Conservation (phyloP, 441 rosid genomes). For the Adansonia rubrostipa region DNA sequence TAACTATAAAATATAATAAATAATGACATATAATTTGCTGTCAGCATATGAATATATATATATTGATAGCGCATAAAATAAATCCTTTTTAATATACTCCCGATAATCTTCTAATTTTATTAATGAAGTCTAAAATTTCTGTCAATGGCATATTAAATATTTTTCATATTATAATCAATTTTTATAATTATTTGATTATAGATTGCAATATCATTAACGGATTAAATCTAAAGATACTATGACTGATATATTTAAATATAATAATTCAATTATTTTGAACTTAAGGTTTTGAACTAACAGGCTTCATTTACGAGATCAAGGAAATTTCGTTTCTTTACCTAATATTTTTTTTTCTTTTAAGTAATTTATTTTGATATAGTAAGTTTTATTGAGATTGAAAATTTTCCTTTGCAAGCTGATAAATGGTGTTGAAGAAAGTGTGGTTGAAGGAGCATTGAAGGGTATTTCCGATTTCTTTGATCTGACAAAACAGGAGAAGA, state of each 20-base stretch:
- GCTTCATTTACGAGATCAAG: not conserved
- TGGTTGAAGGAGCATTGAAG: slow-evolving; percentile 32
- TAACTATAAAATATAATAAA: too few relatives aligned
- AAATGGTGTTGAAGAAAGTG: slow-evolving; percentile 32
- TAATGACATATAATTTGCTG: too few relatives aligned
- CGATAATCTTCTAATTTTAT: too few relatives aligned
- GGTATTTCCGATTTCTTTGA: slow-evolving; percentile 31
- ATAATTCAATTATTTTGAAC: too few relatives aligned
- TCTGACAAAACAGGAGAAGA: slow-evolving; percentile 18
- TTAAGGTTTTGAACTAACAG: not conserved
- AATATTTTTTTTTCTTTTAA: not conserved
- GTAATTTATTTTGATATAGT: too few relatives aligned
- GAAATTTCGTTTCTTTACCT: not conserved
- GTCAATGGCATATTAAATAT: too few relatives aligned
- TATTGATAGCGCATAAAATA: too few relatives aligned
- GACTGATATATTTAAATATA: not conserved
- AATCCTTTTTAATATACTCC: too few relatives aligned
- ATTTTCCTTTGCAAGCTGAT: slow-evolving; percentile 33
- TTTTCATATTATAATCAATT: not conserved
- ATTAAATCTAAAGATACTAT: not conserved
- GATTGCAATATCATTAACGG: not conserved
- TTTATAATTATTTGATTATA: not conserved
- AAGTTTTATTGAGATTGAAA: too few relatives aligned
- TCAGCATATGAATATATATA: too few relatives aligned
- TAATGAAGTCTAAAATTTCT: too few relatives aligned